Base-by-base conservation (phyloP, 2,329 filamentous ascomycete genomes). In the Xylaria digitata region DNA sequence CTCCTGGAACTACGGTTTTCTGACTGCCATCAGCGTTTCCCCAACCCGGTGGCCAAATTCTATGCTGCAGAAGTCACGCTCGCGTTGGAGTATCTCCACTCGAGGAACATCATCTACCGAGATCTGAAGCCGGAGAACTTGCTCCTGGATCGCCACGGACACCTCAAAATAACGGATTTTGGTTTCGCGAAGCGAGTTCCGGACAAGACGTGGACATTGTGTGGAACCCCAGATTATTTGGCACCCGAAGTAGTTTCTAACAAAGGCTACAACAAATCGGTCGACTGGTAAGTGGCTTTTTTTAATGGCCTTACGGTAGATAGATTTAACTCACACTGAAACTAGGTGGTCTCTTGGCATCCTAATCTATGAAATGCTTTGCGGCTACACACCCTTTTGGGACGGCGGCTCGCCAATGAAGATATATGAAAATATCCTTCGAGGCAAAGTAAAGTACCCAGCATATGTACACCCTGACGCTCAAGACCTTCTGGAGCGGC, bases 231-330 rank as follows among this genome's bases (percentile, higher is more conserved):
- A 6, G 96, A 99, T 81, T 99, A 99, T 78, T 88, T 99, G 42
- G 96, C 96, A 0, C 96, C 96, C 0, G 96, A 99, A 82, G 96
- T 99, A 15, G 96, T 99, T n/a, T 94, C 94, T 67, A 97, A 95
- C 80, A 98, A 98, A 82, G 96, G 96, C 60, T 99, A 99, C 85
- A 99, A 99, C 84, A 99, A 98, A 80, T 97, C 95, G 46, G 96
- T 99, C 19, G 96, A 99, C 79, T 99, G 96, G 96, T 97, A 83
- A 83, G 92, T 82, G 52, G 42, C n/a, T 67, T 37, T 34, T 8
- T 21, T 23, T 11, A 63, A 53, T 73, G 67, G 57, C 19, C 23
- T 9, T 59, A 59, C 32, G 21, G 30, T n/a, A 42, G 17, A 13
- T 26, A 61, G 32, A 37, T 63, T 56, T 68, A 56, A 69, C 63